Evolutionary conservation across 192 early-diverging fungal species (phyloP), one percentile per base, ranked within the genome.

Genomic region (Coemansia sp.): DNA sequence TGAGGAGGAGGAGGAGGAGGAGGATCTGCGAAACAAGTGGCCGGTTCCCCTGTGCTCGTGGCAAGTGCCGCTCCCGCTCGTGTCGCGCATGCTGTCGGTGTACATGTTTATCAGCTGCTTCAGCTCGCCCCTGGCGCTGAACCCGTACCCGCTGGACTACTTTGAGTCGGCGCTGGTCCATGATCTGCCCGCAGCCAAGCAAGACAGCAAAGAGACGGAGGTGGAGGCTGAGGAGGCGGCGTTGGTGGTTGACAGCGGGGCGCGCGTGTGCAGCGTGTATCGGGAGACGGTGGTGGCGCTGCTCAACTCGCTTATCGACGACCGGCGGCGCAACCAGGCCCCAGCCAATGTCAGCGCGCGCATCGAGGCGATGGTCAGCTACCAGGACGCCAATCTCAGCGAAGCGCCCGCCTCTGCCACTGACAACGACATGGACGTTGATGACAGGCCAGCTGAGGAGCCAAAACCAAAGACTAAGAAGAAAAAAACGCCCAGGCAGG

Each of bases 81-180:
- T 83, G 8, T 67, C 72, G 54, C 80, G 70, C 1, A 32, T 51
- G 36, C 63, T 78, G 56, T 61, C 67, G 1, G 67, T 62, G 4
- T 80, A 85, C 68, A 82, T 75, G 65, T 70, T 74, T 58, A 66
- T 82, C 38, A 74, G 68, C 69, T 71, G 72, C 60, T 74, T 74
- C 70, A 83, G 89, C 40, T 73, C 86, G 24, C 88, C 93, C 15
- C 70, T 97, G 2, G 73, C 83, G 35, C 66, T 96, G 24, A 73
- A 75, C 9, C 88, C 93, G 5, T 92, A 90, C 60, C 86, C 87
- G n/a, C 77, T 97, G 32, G 89, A 94, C 67, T 89, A 90, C 38
- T 94, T 94, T 71, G 86, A 90, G 49, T 63, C 86, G 3, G 87
- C 90, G 4, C 74, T 96, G 0, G 67, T 83, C 10, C 85, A 89